phyloP scores from a whole-genome alignment of 306 rosid genomes.

The Fragaria nilgerrensis region DNA sequence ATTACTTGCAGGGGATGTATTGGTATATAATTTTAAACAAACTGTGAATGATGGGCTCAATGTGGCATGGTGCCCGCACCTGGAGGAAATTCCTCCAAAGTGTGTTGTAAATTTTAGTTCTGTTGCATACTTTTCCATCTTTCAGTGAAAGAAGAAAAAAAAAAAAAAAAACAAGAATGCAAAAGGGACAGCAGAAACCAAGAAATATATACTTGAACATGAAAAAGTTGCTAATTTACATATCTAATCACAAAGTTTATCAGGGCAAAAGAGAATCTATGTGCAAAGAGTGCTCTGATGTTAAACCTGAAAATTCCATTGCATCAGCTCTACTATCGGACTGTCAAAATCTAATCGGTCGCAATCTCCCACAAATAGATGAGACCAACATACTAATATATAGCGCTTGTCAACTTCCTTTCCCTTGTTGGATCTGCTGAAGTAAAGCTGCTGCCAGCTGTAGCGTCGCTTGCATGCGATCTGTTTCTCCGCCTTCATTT shows the following conservation, averaged over 20 bases:
- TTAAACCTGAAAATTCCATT: neutral
- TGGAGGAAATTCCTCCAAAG: too few species aligned
- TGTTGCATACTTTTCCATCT: neutral
- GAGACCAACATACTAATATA: neutral
- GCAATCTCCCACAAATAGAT: neutral
- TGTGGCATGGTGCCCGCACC: too few species aligned
- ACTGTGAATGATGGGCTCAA: too few species aligned
- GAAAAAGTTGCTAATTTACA: neutral
- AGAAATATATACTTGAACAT: neutral
- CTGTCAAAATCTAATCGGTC: neutral
- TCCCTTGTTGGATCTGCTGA: slow-evolving; percentile 89
- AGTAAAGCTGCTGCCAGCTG: slow-evolving; percentile 95
- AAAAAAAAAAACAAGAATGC: neutral
- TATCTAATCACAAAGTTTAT: neutral
- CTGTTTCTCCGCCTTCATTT: slow-evolving; percentile 61
- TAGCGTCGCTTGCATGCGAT: slow-evolving; percentile 79
- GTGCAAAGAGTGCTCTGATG: neutral
- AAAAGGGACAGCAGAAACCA: neutral
- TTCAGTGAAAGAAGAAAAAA: neutral
- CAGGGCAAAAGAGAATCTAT: neutral
- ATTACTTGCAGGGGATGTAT: too few species aligned
- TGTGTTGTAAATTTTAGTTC: too few species aligned
- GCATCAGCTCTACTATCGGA: neutral
- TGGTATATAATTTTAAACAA: too few species aligned
- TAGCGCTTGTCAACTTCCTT: slow-evolving; percentile 47